Base-by-base conservation (phyloP, 805 yeast species). In the Saccharomycopsis microspora region DNA sequence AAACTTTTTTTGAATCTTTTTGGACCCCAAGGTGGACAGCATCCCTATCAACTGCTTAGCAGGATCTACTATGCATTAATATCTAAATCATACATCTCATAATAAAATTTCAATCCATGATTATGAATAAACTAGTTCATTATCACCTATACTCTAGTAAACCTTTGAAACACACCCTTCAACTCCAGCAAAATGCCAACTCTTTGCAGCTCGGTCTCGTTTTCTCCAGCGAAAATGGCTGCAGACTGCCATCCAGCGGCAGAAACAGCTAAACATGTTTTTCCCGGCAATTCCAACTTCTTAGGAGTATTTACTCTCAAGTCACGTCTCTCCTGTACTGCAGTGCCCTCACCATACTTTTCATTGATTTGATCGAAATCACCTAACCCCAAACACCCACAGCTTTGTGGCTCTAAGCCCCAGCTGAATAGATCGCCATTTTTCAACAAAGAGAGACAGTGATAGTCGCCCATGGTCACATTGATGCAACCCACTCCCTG, bases 181-280 rank as follows among this genome's bases (percentile, higher is more conserved):
- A 19, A 19, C 19, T 19, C 19, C 19, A 19, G 19, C 19, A 19
- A 19, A 19, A 19, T 19, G 19, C 19, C 19, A 19, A 19, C 19
- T 19, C 2, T 19, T 19, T 19, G 19, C 19, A 19, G 19, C 19
- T 19, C 2, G 2, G 19, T 19, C 19, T 19, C 19, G 19, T 19
- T 34, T 34, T 34, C 37, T 34, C 11, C 11, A n/a, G 45, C 56
- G 10, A 76, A 65, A 45, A 84, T 65, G 1, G 87, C 88, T 41
- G 80, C 78, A 4, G 86, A 74, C 49, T 84, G 93, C 90, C 90
- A 84, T 1, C 93, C 94, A 10, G 79, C 80, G 5, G 89, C 86
- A 1, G 84, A 73, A 34, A 82, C 71, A 0, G 80, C 78, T 27
- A 82, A 60, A 58, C 81, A 77, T 33, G 64, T 76, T 3, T 56